Evolutionary conservation across 1,139 yeast genomes (phyloP).

Genomic region (Sugiyamaella grinbergsii): DNA sequence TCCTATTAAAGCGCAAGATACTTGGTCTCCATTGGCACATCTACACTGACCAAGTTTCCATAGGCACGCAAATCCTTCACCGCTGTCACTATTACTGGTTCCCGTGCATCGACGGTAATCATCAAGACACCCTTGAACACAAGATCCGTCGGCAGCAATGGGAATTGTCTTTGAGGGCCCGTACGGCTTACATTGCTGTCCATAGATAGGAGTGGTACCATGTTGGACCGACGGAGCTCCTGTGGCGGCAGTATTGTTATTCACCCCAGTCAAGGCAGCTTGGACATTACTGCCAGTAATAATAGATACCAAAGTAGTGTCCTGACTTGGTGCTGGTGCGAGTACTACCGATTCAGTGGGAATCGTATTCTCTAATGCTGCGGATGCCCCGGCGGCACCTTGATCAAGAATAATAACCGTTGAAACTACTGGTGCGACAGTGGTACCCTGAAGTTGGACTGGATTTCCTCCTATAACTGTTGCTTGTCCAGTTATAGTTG

Average conservation of each 20-base stretch:
- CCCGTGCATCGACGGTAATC: constrained; percentile 27
- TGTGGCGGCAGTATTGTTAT: no score
- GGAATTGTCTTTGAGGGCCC: constrained; percentile 27
- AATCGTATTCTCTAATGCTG: neutral
- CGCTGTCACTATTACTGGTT: constrained; percentile 13
- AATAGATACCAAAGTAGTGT: constrained; percentile 17
- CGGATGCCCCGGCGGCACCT: constrained; percentile 1
- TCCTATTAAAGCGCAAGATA: constrained; percentile 25
- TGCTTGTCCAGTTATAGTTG: constrained; percentile 1
- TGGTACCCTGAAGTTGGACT: constrained; percentile 1
- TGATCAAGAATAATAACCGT: constrained; percentile 15
- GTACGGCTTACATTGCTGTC: constrained; percentile 23
- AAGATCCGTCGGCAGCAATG: constrained; percentile 28
- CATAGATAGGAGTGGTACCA: constrained; percentile 2
- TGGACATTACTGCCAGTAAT: constrained; percentile 16
- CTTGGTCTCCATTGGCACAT: constrained; percentile 35
- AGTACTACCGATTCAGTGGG: constrained; percentile 15
- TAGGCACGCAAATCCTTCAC: constrained; percentile 27
- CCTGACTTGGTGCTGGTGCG: constrained; percentile 18
- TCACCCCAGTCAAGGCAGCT: constrained; percentile 15
- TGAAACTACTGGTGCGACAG: constrained; percentile 19
- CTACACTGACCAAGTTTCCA: constrained; percentile 30
- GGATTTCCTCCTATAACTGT: neutral
- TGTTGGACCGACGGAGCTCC: no score
- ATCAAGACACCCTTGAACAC: constrained; percentile 32